Evolutionary conservation across 768 basidiomycete species (phyloP), one percentile per base, ranked within the genome.

Genomic region (Leccinum arenicola): DNA sequence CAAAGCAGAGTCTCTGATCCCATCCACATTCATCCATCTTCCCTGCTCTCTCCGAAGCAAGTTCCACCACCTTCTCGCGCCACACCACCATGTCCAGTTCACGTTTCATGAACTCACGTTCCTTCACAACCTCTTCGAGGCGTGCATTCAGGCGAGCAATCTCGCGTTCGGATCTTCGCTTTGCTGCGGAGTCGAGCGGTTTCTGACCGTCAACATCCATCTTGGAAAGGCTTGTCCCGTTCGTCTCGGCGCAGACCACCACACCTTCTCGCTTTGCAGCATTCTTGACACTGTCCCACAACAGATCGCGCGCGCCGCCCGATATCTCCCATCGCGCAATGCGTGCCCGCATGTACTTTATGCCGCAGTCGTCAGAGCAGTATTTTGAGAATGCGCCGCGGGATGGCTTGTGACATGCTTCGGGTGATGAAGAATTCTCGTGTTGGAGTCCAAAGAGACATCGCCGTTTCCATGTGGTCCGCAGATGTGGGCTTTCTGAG

Each of bases 301-400:
- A 77, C 48, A 79, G 75, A 52, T 82, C 83, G 59, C 80, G 80
- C 68, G 82, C 82, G 4, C 87, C 87, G 19, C 86, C 86, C 35
- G 81, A 81, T 64, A 81, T 81, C 11, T 82, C 75, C 82, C 84
- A 90, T 40, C 76, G 76, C 25, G 84, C 78, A 50, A 91, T 84
- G 49, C 84, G 84, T 50, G 76, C 74, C 61, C 81, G 83, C 85
- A 89, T 86, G 73, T 82, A 88, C 63, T 82, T 83, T 61, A 90
- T 75, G 12, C 93, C 93, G 63, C 93, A 96, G 61, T 89, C 90
- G 55, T 92, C 88, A 14, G 91, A 93, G 71, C 93, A 96, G 70
- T 93, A 96, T 71, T 95, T 95, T 23, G 93, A 95, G 66, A 93
- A 87, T 2, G 82, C 82, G 23, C 89, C 88, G 15, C 90, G 87